Conservation (phyloP, 257 asterid genomes). For the Pogostemon cablin region DNA sequence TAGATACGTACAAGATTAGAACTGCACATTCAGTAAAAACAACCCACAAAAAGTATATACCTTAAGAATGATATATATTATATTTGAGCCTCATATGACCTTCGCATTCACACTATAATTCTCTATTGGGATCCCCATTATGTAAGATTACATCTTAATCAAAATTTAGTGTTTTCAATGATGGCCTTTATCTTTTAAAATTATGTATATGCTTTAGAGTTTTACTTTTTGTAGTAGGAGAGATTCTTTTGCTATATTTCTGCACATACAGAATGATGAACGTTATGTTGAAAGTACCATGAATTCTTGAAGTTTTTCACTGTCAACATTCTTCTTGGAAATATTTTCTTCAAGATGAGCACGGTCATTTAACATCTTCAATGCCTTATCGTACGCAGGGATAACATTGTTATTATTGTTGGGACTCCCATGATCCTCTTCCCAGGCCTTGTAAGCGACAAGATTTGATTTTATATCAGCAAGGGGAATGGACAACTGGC, state of each 20-base stretch:
- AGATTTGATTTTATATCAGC: constrained; percentile 59
- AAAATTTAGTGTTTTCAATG: constrained; percentile 8
- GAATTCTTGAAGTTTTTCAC: constrained; percentile 70
- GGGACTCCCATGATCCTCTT: constrained; percentile 58
- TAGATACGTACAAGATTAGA: background rate
- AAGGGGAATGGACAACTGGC: constrained; percentile 92
- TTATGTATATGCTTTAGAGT: constrained; percentile 8
- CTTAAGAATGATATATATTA: background rate
- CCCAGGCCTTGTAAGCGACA: constrained; percentile 80
- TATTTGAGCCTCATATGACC: constrained; percentile 9
- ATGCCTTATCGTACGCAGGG: constrained; percentile 73
- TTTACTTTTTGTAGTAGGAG: constrained; percentile 13
- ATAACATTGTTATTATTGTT: constrained; percentile 53
- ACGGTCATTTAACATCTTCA: constrained; percentile 77
- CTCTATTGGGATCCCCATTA: constrained; percentile 11
- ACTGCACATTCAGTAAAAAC: background rate
- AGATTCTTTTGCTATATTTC: background rate
- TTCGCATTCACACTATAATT: constrained; percentile 16
- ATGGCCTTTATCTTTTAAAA: constrained; percentile 17
- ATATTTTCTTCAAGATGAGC: constrained; percentile 67
- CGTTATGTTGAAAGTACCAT: constrained; percentile 47
- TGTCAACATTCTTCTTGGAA: constrained; percentile 54
- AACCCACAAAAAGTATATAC: constrained; percentile 2
- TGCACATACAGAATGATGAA: constrained; percentile 28
- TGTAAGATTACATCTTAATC: constrained; percentile 18